phyloP scores from a whole-genome alignment of 2,329 filamentous ascomycete genomes.

The Nemania sp. region DNA sequence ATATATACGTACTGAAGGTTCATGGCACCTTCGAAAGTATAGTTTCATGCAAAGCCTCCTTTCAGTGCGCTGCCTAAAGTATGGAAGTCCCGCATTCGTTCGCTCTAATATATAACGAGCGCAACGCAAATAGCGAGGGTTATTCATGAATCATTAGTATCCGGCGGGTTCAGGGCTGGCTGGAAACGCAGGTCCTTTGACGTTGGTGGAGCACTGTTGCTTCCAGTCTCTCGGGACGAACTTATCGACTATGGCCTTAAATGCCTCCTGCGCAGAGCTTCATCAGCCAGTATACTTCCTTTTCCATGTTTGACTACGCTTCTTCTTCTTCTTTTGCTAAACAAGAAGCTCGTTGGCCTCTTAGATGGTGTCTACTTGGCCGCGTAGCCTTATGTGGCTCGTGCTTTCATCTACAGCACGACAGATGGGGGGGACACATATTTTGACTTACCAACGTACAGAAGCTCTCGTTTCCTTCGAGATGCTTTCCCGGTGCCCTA shows the following conservation, averaged over 20 bases:
- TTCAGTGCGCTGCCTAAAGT: not conserved
- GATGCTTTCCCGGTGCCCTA: slow-evolving; percentile 74
- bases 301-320: too few species aligned
- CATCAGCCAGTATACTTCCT: not conserved
- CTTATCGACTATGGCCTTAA: slow-evolving; percentile 90
- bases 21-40: too few species aligned
- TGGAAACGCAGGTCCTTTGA: slow-evolving; percentile 51
- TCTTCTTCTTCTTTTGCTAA: not conserved
- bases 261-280: slow-evolving; percentile 65
- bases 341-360: not conserved
- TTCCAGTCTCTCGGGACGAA: slow-evolving; percentile 84
- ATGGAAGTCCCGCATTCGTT: not conserved
- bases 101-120: not conserved
- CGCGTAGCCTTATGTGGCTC: not conserved
- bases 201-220: slow-evolving; percentile 54
- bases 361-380: not conserved
- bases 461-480: slow-evolving; percentile 83
- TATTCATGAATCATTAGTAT: slow-evolving; percentile 39
- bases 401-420: not conserved
- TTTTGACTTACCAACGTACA: slow-evolving; percentile 74
- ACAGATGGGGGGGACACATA: not conserved
- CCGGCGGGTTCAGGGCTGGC: slow-evolving; percentile 57
- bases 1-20: too few species aligned
- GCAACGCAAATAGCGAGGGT: not conserved
- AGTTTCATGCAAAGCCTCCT: too few species aligned